Percentiles rank a stretch among this genome's conserved stretches.
Evolutionary conservation across 2,329 filamentous ascomycete genomes (phyloP).

Genomic region (Leptoxyphium fumago): DNA sequence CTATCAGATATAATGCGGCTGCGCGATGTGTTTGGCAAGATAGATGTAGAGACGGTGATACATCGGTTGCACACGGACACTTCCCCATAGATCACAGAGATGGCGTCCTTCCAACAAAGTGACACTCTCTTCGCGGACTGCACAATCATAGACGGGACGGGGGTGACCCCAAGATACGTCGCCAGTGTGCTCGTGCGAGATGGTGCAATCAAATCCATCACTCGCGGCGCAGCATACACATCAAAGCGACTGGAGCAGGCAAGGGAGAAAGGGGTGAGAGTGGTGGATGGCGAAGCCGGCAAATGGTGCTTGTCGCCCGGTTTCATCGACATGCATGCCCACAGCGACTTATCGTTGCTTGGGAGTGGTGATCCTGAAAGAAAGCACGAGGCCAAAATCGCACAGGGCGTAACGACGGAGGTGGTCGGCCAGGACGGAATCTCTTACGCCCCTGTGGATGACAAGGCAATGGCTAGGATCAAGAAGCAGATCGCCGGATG

Average conservation of each 20-base stretch:
- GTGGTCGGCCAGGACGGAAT: constrained; percentile 19
- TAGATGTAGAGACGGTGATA: too few relatives aligned
- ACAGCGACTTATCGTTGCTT: constrained; percentile 15
- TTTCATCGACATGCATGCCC: constrained; percentile 20
- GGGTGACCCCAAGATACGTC: constrained; percentile 7
- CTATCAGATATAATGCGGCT: too few relatives aligned
- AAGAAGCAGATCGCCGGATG: constrained; percentile 16
- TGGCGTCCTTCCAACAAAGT: background rate
- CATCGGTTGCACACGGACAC: too few relatives aligned
- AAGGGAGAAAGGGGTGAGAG: constrained; percentile 1
- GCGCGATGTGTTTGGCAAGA: too few relatives aligned
- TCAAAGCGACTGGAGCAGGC: background rate
- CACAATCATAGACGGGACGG: constrained; percentile 14
- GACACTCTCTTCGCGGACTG: constrained; percentile 9
- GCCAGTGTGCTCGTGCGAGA: constrained; percentile 9
- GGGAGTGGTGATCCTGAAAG: constrained; percentile 8
- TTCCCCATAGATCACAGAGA: background rate
- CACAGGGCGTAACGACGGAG: constrained; percentile 15
- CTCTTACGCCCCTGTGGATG: constrained; percentile 13
- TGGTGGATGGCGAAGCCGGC: constrained; percentile 14
- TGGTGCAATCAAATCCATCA: constrained; percentile 8
- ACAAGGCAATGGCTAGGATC: constrained; percentile 11
- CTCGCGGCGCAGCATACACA: background rate
- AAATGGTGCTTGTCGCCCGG: constrained; percentile 14
- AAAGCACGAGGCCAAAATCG: constrained; percentile 14